These are phyloP conservation scores for Bauhinia variegata DNA, from an alignment of 306 rosid species.

Conservation along the genomic window DNA sequence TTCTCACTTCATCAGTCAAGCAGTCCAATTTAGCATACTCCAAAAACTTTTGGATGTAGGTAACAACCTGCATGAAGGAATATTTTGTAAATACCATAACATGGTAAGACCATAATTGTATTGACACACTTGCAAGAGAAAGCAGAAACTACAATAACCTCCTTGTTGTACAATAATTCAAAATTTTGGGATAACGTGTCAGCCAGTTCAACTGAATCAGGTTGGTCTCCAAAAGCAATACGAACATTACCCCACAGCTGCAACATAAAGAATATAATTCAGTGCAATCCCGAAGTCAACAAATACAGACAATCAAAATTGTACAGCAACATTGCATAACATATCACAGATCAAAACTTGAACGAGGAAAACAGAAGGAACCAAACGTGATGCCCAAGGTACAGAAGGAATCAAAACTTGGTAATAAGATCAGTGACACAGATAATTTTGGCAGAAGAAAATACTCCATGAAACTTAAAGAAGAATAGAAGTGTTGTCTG, in stretches of 20 bases:
- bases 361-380: constrained; percentile 27
- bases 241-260: constrained; percentile 92
- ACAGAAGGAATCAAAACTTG: background rate
- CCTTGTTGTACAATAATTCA: constrained; percentile 66
- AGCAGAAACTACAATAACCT: constrained; percentile 58
- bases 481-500: background rate
- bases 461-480: background rate
- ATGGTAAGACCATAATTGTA: constrained; percentile 22
- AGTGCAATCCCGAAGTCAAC: constrained; percentile 21
- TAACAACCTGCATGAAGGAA: constrained; percentile 64
- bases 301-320: constrained; percentile 10
- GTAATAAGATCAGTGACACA: constrained; percentile 1
- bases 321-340: constrained; percentile 6
- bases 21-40: constrained; percentile 67
- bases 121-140: constrained; percentile 14
- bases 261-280: constrained; percentile 40
- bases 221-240: constrained; percentile 85
- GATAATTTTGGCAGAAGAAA: constrained; percentile 8
- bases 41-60: constrained; percentile 56
- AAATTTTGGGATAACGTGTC: constrained; percentile 76
- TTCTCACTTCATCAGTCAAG: constrained; percentile 64
- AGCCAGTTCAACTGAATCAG: constrained; percentile 85
- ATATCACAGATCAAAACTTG: constrained; percentile 20
- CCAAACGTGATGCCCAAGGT: background rate
- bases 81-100: constrained; percentile 21